phyloP scores from a whole-genome alignment of 352 stramenopile species.

The Thalassiosira pacifica region DNA sequence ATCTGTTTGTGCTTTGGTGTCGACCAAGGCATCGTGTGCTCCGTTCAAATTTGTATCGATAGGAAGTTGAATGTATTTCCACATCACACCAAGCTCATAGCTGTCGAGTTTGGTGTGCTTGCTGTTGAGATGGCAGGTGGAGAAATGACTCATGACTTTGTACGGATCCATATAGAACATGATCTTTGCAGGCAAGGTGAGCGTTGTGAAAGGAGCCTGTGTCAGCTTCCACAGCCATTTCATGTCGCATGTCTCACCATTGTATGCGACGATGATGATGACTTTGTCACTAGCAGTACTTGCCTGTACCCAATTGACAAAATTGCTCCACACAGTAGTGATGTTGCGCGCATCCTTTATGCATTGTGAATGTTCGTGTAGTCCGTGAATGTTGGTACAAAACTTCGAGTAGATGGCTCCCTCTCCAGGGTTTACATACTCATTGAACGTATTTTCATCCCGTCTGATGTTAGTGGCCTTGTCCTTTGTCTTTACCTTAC shows the following conservation, averaged over 20 bases:
- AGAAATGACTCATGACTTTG: slow-evolving; percentile 22
- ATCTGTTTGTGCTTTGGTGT: slow-evolving; percentile 14
- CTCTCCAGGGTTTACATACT: slow-evolving; percentile 23
- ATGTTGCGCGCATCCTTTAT: background rate
- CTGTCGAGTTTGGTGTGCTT: slow-evolving; percentile 31
- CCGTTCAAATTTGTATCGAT: background rate
- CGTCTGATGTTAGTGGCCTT: background rate
- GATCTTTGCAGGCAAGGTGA: slow-evolving; percentile 15
- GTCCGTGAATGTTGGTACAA: background rate
- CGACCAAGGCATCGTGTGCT: slow-evolving; percentile 7
- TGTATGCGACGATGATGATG: slow-evolving; percentile 29
- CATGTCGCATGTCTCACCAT: slow-evolving; percentile 43
- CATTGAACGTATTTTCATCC: slow-evolving; percentile 2
- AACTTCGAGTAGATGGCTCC: background rate
- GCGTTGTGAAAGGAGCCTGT: slow-evolving; percentile 16
- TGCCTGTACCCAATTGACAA: background rate
- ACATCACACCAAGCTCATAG: slow-evolving; percentile 35
- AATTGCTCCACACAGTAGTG: background rate
- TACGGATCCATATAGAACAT: slow-evolving; percentile 46
- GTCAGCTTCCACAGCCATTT: slow-evolving; percentile 50
- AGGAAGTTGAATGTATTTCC: slow-evolving; percentile 25
- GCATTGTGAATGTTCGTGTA: background rate
- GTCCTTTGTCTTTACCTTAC: background rate
- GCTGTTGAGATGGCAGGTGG: slow-evolving; percentile 4
- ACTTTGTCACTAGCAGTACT: background rate